Percentiles rank a stretch among this genome's conserved stretches.
These are phyloP conservation scores for Aspergillus mulundensis DNA, from an alignment of 495 filamentous ascomycete species.

Conservation along the genomic window DNA sequence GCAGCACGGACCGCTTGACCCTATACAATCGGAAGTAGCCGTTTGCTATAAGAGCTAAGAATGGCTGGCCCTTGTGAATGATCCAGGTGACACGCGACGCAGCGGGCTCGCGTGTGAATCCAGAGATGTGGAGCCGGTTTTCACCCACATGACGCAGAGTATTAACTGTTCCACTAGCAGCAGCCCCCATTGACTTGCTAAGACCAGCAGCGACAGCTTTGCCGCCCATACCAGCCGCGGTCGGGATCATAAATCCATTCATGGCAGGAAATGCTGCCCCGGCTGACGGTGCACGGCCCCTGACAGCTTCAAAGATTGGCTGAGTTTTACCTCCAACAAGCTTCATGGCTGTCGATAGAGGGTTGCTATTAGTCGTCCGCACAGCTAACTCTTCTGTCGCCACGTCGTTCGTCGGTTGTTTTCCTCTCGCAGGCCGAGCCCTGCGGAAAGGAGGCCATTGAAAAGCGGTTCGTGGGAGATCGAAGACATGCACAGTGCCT, in stretches of 20 bases:
- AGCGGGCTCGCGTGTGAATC: conserved; percentile 42
- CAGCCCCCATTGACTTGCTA: conserved; percentile 77
- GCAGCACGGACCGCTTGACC: conserved; percentile 45
- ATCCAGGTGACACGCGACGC: conserved; percentile 42
- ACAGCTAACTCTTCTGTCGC: conserved; percentile 40
- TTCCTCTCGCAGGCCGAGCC: conserved; percentile 40
- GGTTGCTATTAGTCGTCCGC: conserved; percentile 52
- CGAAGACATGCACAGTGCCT: conserved; percentile 89
- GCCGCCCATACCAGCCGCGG: conserved; percentile 66
- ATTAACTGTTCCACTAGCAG: conserved; percentile 71
- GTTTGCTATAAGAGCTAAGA: conserved; percentile 36
- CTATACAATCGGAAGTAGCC: conserved; percentile 61
- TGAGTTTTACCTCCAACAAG: conserved; percentile 54
- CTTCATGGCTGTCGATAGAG: conserved; percentile 62
- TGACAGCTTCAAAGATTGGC: conserved; percentile 53
- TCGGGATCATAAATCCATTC: conserved; percentile 49
- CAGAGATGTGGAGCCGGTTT: conserved; percentile 73
- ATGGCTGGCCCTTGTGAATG: conserved; percentile 29
- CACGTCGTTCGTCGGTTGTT: conserved; percentile 27
- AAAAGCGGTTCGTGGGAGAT: conserved; percentile 76
- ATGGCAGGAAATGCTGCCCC: conserved; percentile 44
- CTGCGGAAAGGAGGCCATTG: conserved; percentile 86
- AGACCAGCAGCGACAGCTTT: conserved; percentile 79
- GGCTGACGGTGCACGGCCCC: conserved; percentile 47
- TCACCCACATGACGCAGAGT: conserved; percentile 79